A percentile compares a stretch with the other conserved stretches of the same genome.
Evolutionary conservation across 2,329 filamentous ascomycete species (phyloP).

Genomic region (Diaporthe ampelina): DNA sequence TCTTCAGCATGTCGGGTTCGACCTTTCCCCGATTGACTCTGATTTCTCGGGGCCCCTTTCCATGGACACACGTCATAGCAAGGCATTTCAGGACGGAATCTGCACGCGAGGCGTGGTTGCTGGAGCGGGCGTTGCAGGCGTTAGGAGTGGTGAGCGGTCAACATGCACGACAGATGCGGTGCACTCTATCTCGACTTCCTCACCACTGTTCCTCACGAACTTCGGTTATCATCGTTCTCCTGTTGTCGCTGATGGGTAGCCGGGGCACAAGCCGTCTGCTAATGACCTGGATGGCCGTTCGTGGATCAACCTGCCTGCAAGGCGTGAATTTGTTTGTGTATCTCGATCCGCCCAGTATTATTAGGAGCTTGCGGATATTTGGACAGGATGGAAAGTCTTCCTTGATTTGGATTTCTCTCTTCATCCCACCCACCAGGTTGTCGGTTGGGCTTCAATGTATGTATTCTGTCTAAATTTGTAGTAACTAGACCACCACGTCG

Average conservation of each 20-base stretch:
- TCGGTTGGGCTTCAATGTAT: neutral
- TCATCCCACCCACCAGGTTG: neutral
- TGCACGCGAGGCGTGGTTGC: neutral
- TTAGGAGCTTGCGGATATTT: conserved; percentile 33
- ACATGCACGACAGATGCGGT: neutral
- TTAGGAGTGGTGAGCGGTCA: neutral
- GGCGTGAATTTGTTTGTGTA: conserved; percentile 23
- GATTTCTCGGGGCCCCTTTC: neutral
- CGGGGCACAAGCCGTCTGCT: neutral
- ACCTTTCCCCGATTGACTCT: too few relatives aligned
- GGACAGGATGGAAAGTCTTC: neutral
- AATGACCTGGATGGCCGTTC: neutral
- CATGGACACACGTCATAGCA: neutral
- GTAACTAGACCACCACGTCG: conserved; percentile 14
- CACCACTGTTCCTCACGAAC: neutral
- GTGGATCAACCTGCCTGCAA: neutral
- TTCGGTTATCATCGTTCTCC: neutral
- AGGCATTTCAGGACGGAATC: conserved; percentile 3
- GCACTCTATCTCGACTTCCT: neutral
- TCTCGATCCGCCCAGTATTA: conserved; percentile 26
- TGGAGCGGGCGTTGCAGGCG: conserved; percentile 1
- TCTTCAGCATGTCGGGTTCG: neutral
- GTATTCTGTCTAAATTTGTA: conserved; percentile 21
- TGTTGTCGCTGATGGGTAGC: conserved; percentile 3
- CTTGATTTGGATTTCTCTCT: neutral